A percentile compares a stretch with the other conserved stretches of the same genome.
These are phyloP conservation scores for Fragaria nilgerrensis DNA, from an alignment of 306 rosid species.

Conservation along the genomic window DNA sequence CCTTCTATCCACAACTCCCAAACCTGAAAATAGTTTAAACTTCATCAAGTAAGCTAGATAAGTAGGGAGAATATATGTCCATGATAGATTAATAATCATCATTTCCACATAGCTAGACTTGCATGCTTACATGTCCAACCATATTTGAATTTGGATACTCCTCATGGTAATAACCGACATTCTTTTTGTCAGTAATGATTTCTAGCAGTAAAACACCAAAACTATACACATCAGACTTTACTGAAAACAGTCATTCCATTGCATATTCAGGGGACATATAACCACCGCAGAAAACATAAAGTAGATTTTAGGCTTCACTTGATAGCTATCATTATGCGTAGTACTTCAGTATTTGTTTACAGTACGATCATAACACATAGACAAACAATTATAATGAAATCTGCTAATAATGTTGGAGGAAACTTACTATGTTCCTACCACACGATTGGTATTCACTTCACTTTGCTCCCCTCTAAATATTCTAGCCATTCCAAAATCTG, in stretches of 20 bases:
- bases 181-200: background rate
- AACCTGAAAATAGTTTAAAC: background rate
- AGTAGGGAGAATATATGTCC: background rate
- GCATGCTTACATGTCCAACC: constrained; percentile 9
- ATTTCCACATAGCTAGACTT: background rate
- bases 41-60: background rate
- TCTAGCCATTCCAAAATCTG: constrained; percentile 73
- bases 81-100: background rate
- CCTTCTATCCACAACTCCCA: constrained; percentile 10
- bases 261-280: background rate
- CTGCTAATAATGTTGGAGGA: background rate
- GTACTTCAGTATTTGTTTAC: no score
- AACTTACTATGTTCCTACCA: constrained; percentile 70
- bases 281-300: background rate
- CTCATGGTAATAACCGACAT: background rate
- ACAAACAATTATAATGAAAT: background rate
- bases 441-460: constrained; percentile 53
- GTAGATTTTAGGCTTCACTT: background rate
- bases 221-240: background rate
- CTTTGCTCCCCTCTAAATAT: constrained; percentile 53
- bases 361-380: background rate
- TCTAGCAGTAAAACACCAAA: background rate
- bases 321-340: no score
- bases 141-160: background rate
- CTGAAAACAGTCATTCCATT: background rate